These are phyloP conservation scores for Hydrangea macrophylla DNA, from an alignment of 148 eudicot genomes.

Conservation along the genomic window DNA sequence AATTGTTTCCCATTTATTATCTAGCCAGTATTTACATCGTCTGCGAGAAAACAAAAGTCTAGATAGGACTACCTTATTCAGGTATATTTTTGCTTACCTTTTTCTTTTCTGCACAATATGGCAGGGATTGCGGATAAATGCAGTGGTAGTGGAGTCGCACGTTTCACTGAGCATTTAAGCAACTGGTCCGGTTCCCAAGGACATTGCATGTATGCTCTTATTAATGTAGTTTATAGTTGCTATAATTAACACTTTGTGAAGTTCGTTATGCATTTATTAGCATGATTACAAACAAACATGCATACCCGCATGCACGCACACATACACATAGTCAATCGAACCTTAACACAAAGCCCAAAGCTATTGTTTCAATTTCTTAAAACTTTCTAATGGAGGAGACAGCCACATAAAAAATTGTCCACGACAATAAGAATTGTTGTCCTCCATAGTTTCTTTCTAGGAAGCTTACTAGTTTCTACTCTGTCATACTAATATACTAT, in stretches of 20 bases:
- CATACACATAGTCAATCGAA: no score
- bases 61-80: background rate
- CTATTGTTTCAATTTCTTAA: no score
- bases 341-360: no score
- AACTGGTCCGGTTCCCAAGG: slow-evolving; percentile 54
- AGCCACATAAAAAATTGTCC: no score
- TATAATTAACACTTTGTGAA: background rate
- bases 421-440: no score
- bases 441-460: no score
- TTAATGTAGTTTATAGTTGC: background rate
- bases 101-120: slow-evolving; percentile 6
- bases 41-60: background rate
- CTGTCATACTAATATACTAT: no score
- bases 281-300: no score
- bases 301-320: no score
- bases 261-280: background rate
- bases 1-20: no score
- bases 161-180: slow-evolving; percentile 35
- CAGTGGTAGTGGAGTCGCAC: slow-evolving; percentile 24
- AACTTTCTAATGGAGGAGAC: no score
- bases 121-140: slow-evolving; percentile 55
- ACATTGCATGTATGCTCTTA: slow-evolving; percentile 49
- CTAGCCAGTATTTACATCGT: background rate
- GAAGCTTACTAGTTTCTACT: no score
- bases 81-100: slow-evolving; percentile 3